A percentile compares a stretch with the other conserved stretches of the same genome.
phyloP scores from a whole-genome alignment of 2,329 filamentous ascomycete genomes.

The Microcyclosporella mali region DNA sequence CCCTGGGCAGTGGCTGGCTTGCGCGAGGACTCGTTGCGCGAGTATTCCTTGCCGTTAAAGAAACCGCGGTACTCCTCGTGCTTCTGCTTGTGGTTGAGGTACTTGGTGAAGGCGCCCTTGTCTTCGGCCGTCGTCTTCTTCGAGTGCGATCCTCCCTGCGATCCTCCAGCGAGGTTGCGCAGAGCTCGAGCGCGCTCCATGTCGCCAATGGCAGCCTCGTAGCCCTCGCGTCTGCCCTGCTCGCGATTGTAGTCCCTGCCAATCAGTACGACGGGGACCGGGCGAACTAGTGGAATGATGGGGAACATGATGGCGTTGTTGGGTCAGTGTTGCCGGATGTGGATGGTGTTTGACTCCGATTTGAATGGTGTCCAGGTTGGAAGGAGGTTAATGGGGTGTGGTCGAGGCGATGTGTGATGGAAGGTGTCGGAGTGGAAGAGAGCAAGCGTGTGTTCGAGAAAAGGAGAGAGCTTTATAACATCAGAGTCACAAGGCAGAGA shows the following conservation, averaged over 20 bases:
- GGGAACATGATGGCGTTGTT: background rate
- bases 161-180: background rate
- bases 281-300: background rate
- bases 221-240: conserved; percentile 2
- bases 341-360: no score
- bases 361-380: no score
- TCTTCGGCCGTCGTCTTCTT: background rate
- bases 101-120: background rate
- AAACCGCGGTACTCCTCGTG: background rate
- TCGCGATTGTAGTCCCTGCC: background rate
- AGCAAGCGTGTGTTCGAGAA: no score
- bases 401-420: no score
- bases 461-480: no score
- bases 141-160: background rate
- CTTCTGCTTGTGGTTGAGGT: no score
- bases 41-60: background rate
- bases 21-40: no score
- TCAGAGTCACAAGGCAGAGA: no score
- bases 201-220: background rate
- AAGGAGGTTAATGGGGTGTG: no score
- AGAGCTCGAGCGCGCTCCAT: background rate
- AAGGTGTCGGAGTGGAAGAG: no score
- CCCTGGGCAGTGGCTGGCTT: background rate
- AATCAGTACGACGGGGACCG: background rate
- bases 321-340: no score